Percentiles rank a stretch among this genome's conserved stretches.
Evolutionary conservation across 352 stramenopile genomes (phyloP).

Genomic region (Phytophthora rubi): DNA sequence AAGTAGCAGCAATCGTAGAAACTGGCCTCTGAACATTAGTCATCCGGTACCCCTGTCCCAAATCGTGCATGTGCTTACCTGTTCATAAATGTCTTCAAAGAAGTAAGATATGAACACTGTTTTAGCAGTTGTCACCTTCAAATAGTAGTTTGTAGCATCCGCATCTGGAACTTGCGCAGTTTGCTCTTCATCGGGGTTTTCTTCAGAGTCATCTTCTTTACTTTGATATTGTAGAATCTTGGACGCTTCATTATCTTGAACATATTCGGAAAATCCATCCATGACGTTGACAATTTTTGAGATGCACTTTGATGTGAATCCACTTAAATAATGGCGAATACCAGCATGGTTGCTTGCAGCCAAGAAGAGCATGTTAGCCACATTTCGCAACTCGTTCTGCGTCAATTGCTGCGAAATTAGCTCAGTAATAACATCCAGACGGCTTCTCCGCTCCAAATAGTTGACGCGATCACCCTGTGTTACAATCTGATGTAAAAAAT

Average conservation of each 20-base stretch:
- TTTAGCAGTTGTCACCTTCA: constrained; percentile 25
- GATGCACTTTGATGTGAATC: constrained; percentile 27
- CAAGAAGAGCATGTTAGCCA: constrained; percentile 24
- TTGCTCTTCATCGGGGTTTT: neutral
- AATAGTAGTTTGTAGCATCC: constrained; percentile 4
- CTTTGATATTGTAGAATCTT: neutral
- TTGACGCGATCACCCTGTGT: constrained; percentile 9
- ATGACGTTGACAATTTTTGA: constrained; percentile 22
- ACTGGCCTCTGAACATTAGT: constrained; percentile 1
- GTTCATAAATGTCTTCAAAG: constrained; percentile 42
- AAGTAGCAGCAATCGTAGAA: constrained; percentile 24
- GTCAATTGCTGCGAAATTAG: constrained; percentile 25
- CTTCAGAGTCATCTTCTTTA: neutral
- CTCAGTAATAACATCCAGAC: constrained; percentile 17
- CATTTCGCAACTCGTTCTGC: constrained; percentile 24
- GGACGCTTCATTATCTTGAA: neutral
- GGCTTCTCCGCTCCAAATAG: constrained; percentile 18
- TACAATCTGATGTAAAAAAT: constrained; percentile 29
- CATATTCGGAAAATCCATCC: constrained; percentile 20
- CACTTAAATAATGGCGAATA: constrained; percentile 25
- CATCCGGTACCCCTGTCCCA: neutral
- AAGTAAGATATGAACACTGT: constrained; percentile 39
- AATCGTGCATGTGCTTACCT: constrained; percentile 21
- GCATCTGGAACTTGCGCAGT: neutral
- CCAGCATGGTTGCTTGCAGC: constrained; percentile 11